phyloP scores from a whole-genome alignment of 2,329 filamentous ascomycete genomes.

The Trichoderma breve region DNA sequence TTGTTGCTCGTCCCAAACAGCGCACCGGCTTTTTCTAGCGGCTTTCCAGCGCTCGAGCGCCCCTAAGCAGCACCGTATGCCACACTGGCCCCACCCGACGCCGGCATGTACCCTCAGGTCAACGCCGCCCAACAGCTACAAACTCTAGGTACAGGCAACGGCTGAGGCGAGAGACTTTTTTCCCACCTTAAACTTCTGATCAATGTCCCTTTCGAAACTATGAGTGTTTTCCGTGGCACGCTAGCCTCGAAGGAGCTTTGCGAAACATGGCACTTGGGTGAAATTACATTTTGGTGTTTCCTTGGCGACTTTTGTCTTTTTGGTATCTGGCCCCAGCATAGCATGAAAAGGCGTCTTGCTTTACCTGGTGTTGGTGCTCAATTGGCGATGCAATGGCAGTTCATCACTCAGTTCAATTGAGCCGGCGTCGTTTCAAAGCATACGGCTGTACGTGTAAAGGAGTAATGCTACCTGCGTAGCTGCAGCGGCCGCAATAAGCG shows the following conservation, averaged over 20 bases:
- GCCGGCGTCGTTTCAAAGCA: background rate
- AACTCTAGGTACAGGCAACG: background rate
- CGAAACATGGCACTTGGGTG: background rate
- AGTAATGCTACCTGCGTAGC: background rate
- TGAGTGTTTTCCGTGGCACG: slow-evolving; percentile 19
- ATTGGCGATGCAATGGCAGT: background rate
- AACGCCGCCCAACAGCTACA: background rate
- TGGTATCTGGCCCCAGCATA: background rate
- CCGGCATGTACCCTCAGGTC: slow-evolving; percentile 10
- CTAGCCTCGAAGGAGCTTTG: slow-evolving; percentile 5
- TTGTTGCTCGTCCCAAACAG: background rate
- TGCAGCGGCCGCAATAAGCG: background rate
- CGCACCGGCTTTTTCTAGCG: background rate
- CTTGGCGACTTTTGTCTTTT: background rate
- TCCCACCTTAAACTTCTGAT: background rate
- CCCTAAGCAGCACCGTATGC: slow-evolving; percentile 12
- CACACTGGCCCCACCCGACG: slow-evolving; percentile 16
- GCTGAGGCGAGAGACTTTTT: slow-evolving; percentile 16
- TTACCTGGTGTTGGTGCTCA: background rate
- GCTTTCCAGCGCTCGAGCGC: slow-evolving; percentile 1
- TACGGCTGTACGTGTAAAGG: background rate
- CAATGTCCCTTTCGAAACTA: too few relatives aligned
- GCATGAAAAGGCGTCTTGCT: background rate
- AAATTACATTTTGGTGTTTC: background rate
- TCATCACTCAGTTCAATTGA: background rate